Base-by-base conservation (phyloP, 805 yeast genomes). In the Candida odintsovae region DNA sequence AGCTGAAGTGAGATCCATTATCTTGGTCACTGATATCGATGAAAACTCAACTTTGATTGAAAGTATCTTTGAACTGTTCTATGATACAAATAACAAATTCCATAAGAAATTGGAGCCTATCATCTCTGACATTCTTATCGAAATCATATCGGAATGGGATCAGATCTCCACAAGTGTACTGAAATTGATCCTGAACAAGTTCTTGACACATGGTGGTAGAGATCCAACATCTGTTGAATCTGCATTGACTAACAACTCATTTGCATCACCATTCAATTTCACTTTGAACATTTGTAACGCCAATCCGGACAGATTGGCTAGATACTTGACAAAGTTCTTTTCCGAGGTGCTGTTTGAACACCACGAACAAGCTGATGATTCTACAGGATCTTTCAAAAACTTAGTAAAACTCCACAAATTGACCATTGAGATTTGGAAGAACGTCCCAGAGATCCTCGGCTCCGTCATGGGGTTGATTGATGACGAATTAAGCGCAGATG, bases 381-480 rank as follows among this genome's bases (percentile, higher is more conserved):
- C 38, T 26, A 49, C 41, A 49, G 51, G 33, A 41, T 52, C 47
- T 23, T 46, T 66, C 42, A 73, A 69, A 38, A 78, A 77, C 19
- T 64, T 86, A 44, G 70, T 69, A 11, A 83, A 82, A 56, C 69
- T 86, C 4, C 95, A 89, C 57, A 71, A 64, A 12, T 65, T 88
- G 29, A 67, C 83, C 0, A 66, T 82, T 2, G 83, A 82, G 49
- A 67, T 90, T 2, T 90, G 97, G 96, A 77, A 72, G 54, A 73
- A 77, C 43, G 82, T 81, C 0, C 97, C 97, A 0, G 94, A 85
- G 41, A 66, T 86, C 19, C 69, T 87, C 11, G 73, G 77, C 4
- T 78, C 94, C 1, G 84, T 86, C 0, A 78, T 86, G 72, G 94
- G 95, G 0, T 75, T 87, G 43, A 68, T 90, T 4, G 87, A 86